Evolutionary conservation across 139 green algal species (phyloP), one percentile per base, ranked within the genome.

Genomic region (Chlamydomonas incerta): DNA sequence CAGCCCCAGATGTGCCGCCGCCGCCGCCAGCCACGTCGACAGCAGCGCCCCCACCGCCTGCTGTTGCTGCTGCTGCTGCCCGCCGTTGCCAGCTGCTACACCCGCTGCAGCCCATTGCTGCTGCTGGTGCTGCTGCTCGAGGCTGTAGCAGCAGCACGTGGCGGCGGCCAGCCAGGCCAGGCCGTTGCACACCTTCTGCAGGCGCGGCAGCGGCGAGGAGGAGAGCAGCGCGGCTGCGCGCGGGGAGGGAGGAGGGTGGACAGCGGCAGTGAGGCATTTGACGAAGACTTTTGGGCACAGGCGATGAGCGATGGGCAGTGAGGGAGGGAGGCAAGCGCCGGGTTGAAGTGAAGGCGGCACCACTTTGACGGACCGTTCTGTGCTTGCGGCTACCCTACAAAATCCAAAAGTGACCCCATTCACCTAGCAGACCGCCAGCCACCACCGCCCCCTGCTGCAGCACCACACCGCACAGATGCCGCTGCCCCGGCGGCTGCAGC

Each of bases 171-270:
- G 81, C n/a, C 83, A 69, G 37, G 71, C n/a, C 29, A 90, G 70
- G 1, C 69, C 66, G 2, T 69, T 34, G 1, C 50, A 31, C 26
- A 77, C 87, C 29, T 75, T 74, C 4, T 86, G 74, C 47, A 90
- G 58, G 31, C 87, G 80, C 15, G 87, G 81, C 60, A 90, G 81
- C 24, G 87, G 87, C 15, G 87, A 90, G 23, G 87, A 65, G 9
- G 81, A 60, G 34, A 80, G 28, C 34, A 90, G 70, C 24, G 87
- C 87, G 1, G n/a, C 81, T 72, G 79, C 65, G 8, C 9, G 57
- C 34, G 34, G 18, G 8, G 5, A 37, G 70, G 21, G 58, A 34
- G 24, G 70, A 3, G 58, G 5, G 34, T 17, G 2, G 13, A 11
- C 4, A 13, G 3, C 24, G 24, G n/a, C n/a, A n/a, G n/a, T n/a